phyloP scores from a whole-genome alignment of 1,139 yeast genomes.

The Saccharomycopsis hybrid region DNA sequence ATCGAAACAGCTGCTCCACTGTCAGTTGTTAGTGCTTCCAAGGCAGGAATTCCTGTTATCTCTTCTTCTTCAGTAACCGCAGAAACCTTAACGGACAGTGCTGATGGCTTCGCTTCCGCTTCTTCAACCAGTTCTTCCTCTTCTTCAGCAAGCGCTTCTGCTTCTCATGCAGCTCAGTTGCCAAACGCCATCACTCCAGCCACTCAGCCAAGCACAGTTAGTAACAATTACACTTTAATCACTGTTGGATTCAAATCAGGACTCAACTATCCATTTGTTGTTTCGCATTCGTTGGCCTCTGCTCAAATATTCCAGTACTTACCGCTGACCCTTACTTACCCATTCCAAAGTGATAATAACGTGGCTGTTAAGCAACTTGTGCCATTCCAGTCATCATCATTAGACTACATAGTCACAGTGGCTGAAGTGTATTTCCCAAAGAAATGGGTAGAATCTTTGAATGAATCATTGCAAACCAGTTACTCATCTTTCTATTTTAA shows the following conservation, averaged over 20 bases:
- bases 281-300: constrained; percentile 55
- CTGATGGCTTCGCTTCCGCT: constrained; percentile 17
- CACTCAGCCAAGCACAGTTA: constrained; percentile 24
- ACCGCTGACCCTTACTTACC: constrained; percentile 48
- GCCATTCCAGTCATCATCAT: constrained; percentile 48
- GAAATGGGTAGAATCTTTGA: constrained; percentile 40
- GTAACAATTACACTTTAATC: constrained; percentile 44
- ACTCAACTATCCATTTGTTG: constrained; percentile 69
- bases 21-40: too few species aligned
- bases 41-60: too few species aligned
- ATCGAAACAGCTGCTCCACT: constrained; percentile 5
- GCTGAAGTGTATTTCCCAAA: constrained; percentile 71
- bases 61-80: too few species aligned
- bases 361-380: constrained; percentile 55
- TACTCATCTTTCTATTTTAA: constrained; percentile 46
- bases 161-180: constrained; percentile 44
- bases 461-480: constrained; percentile 36
- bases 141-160: constrained; percentile 25
- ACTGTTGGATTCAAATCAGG: constrained; percentile 64
- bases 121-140: constrained; percentile 32
- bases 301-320: constrained; percentile 72
- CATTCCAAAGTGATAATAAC: constrained; percentile 38
- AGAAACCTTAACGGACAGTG: neutral
- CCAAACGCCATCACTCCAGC: constrained; percentile 65
- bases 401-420: constrained; percentile 58